Percentiles rank a stretch among this genome's conserved stretches.
These are phyloP conservation scores for Aspergillus pseudoviridinutans DNA, from an alignment of 2,329 filamentous ascomycete genomes.

Conservation along the genomic window DNA sequence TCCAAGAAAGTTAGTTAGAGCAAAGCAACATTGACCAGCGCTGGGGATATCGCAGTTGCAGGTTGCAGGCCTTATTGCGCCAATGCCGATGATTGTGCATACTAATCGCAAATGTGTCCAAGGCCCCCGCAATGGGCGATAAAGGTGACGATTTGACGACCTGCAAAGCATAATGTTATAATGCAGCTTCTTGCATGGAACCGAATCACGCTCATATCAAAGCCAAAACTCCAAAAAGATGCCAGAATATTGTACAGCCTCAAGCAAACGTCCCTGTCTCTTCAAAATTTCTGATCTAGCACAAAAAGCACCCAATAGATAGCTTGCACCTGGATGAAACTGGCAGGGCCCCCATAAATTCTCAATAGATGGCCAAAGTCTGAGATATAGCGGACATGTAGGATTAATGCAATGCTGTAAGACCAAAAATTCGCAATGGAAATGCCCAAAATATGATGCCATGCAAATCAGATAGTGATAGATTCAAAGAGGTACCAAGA, in stretches of 20 bases:
- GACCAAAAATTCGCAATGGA: background rate
- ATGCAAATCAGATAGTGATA: background rate
- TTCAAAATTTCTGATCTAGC: background rate
- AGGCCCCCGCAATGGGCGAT: background rate
- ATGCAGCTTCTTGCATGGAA: no score
- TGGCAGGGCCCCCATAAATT: background rate
- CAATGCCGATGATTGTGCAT: background rate
- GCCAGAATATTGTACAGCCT: background rate
- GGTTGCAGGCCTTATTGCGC: background rate
- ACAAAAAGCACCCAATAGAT: background rate
- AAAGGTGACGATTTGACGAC: background rate
- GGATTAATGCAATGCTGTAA: background rate
- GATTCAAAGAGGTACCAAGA: background rate
- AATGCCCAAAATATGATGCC: background rate
- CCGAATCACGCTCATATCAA: no score
- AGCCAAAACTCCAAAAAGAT: no score
- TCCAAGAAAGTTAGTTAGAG: background rate
- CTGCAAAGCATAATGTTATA: no score
- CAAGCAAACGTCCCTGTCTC: background rate
- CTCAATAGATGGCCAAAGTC: background rate
- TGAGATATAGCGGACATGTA: background rate
- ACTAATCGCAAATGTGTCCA: background rate
- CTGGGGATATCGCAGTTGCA: background rate
- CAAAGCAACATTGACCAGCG: background rate
- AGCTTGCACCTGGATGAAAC: no score